These are phyloP conservation scores for Podospora comata DNA, from an alignment of 495 filamentous ascomycete species.

Conservation along the genomic window DNA sequence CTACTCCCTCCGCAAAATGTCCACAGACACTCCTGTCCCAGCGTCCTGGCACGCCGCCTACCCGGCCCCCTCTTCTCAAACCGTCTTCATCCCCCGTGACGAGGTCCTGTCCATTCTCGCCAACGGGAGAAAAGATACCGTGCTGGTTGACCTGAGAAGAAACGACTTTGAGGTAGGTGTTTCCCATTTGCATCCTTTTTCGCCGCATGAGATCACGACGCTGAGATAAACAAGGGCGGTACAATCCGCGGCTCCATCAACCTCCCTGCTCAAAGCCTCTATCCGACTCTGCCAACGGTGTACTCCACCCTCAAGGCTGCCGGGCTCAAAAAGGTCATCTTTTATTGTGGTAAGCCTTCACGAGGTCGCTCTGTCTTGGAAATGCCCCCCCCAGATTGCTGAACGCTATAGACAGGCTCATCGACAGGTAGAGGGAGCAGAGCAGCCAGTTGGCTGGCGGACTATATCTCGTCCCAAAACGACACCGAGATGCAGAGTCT, in stretches of 20 bases:
- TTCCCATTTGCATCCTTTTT: background rate
- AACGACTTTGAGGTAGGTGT: slow-evolving; percentile 56
- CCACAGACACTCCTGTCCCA: slow-evolving; percentile 3
- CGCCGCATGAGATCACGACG: background rate
- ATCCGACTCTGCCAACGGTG: slow-evolving; percentile 54
- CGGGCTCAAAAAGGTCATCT: slow-evolving; percentile 54
- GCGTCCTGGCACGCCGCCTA: slow-evolving; percentile 32
- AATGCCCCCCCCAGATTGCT: background rate
- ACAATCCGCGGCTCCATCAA: slow-evolving; percentile 67
- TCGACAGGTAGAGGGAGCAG: slow-evolving; percentile 60
- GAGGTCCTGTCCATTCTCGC: slow-evolving; percentile 30
- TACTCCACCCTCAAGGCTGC: slow-evolving; percentile 54
- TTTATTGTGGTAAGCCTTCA: slow-evolving; percentile 59
- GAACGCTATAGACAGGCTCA: slow-evolving; percentile 47
- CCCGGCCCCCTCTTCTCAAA: slow-evolving; percentile 25
- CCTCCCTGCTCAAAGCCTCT: slow-evolving; percentile 66
- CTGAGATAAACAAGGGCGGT: slow-evolving; percentile 44
- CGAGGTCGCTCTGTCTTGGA: background rate
- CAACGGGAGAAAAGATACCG: slow-evolving; percentile 47
- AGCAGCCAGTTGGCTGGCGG: slow-evolving; percentile 63
- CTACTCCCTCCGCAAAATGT: background rate
- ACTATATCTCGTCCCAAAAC: slow-evolving; percentile 50
- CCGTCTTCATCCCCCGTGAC: slow-evolving; percentile 28
- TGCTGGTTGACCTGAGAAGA: slow-evolving; percentile 62
- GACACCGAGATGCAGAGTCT: slow-evolving; percentile 53